Evolutionary conservation across 345 rosid genomes (phyloP).

Genomic region (Geranium brycei): DNA sequence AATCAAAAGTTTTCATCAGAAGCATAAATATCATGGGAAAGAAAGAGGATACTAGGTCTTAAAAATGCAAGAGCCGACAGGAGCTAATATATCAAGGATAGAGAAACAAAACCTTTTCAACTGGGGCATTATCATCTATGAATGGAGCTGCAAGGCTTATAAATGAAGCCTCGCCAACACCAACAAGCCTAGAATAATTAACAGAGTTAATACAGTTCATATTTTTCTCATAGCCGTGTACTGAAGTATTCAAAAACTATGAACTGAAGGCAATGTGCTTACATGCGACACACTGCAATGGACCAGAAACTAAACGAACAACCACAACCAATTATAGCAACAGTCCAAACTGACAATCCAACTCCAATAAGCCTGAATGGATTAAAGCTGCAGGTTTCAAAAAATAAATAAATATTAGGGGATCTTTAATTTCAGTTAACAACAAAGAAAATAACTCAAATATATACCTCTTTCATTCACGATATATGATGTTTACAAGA

Average conservation of each 20-base stretch:
- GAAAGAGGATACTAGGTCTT: neutral
- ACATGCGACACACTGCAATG: constrained; percentile 80
- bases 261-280: constrained; percentile 17
- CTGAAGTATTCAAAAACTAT: neutral
- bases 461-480: neutral
- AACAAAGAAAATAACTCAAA: neutral
- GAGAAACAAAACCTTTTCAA: constrained; percentile 40
- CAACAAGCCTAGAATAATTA: constrained; percentile 60
- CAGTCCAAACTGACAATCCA: constrained; percentile 81
- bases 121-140: constrained; percentile 92
- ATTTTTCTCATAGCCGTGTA: neutral
- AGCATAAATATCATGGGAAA: neutral
- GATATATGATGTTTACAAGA: too few species aligned
- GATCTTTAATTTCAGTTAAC: neutral
- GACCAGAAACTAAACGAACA: constrained; percentile 80
- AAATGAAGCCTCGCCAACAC: constrained; percentile 97
- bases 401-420: constrained; percentile 6
- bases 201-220: neutral
- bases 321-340: constrained; percentile 70
- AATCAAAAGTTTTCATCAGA: too few species aligned
- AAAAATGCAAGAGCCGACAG: neutral
- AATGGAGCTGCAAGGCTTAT: constrained; percentile 96
- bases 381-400: constrained; percentile 41
- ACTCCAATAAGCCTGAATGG: constrained; percentile 94
- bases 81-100: neutral